phyloP scores from a whole-genome alignment of 306 rosid species.

The Sechiopsis laciniata region DNA sequence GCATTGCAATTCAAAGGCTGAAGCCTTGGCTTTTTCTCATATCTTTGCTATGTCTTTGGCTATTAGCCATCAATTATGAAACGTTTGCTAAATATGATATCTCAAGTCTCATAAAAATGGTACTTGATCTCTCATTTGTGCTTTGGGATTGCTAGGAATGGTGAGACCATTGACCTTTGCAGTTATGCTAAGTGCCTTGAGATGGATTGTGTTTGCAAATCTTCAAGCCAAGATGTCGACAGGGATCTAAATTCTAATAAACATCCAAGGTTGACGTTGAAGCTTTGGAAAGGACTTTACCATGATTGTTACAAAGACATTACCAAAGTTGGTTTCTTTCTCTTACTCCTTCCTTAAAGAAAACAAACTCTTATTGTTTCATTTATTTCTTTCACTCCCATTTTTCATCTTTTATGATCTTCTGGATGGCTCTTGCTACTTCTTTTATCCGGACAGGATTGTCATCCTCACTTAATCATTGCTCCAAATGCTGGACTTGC shows the following conservation, averaged over 20 bases:
- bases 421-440: conserved; percentile 13
- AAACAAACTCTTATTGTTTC: not conserved
- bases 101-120: not conserved
- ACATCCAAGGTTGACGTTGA: conserved; percentile 47
- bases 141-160: conserved; percentile 55
- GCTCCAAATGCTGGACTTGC: conserved; percentile 93
- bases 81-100: not conserved
- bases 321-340: conserved; percentile 38
- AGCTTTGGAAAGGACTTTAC: conserved; percentile 66
- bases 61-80: not conserved
- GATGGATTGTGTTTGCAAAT: conserved; percentile 57
- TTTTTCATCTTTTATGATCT: conserved; percentile 2
- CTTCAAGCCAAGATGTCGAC: conserved; percentile 32
- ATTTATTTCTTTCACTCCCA: not conserved
- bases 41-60: conserved; percentile 2
- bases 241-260: conserved; percentile 20
- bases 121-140: conserved; percentile 17
- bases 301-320: conserved; percentile 69
- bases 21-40: not conserved
- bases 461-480: conserved; percentile 57
- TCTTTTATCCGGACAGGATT: conserved; percentile 36
- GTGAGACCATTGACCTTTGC: conserved; percentile 49
- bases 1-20: not conserved
- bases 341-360: conserved; percentile 2
- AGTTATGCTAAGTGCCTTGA: conserved; percentile 51